These are phyloP conservation scores for Monosporascus sp. DNA, from an alignment of 2,329 filamentous ascomycete genomes.

Conservation along the genomic window DNA sequence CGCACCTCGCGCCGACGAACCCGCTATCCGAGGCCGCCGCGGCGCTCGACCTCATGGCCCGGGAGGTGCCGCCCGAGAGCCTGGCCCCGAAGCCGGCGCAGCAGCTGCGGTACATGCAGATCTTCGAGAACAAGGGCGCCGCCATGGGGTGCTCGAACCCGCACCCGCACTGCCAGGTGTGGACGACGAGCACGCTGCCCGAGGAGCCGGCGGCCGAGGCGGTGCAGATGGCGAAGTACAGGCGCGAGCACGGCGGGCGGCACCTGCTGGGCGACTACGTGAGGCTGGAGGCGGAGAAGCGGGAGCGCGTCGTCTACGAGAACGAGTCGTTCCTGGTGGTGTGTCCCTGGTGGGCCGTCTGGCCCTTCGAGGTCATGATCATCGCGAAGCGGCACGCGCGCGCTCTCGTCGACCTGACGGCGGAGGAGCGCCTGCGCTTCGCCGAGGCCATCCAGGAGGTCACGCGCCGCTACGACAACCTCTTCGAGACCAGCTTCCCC, in stretches of 20 bases:
- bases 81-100: constrained; percentile 52
- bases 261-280: constrained; percentile 86
- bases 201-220: constrained; percentile 84
- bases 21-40: constrained; percentile 47
- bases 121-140: constrained; percentile 97
- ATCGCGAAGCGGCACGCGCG: constrained; percentile 79
- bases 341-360: constrained; percentile 96
- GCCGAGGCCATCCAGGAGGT: constrained; percentile 85
- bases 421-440: constrained; percentile 64
- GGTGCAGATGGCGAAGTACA: constrained; percentile 72
- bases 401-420: constrained; percentile 74
- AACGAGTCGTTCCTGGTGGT: constrained; percentile 81
- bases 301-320: constrained; percentile 82
- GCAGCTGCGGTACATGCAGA: constrained; percentile 96
- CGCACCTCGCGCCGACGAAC: constrained; percentile 69
- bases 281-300: constrained; percentile 71
- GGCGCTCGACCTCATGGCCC: constrained; percentile 32
- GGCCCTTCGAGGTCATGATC: constrained; percentile 95
- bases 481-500: constrained; percentile 94
- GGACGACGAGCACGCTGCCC: constrained; percentile 86
- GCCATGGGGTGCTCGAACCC: constrained; percentile 99
- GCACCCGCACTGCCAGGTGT: constrained; percentile 93
- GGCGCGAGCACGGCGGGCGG: constrained; percentile 61
- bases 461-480: constrained; percentile 87
- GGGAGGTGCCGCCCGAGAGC: constrained; percentile 31